Evolutionary conservation across 306 rosid genomes (phyloP).

Genomic region (Hylodesmum podocarpum): DNA sequence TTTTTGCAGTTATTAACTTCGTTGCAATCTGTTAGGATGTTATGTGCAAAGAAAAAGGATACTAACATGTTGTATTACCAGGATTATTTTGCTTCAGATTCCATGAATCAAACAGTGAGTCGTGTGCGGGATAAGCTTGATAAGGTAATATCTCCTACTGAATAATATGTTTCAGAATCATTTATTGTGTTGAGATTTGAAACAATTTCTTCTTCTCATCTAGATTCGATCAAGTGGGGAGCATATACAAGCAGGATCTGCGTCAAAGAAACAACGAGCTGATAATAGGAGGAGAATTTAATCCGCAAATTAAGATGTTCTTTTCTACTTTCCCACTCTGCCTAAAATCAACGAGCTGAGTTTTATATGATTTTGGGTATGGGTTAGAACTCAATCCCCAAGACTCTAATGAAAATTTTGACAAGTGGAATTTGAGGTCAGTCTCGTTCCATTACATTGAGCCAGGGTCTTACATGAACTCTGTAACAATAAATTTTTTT

Average conservation of each 20-base stretch:
- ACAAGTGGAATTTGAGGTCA: not conserved
- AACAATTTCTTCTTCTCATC: slow-evolving; percentile 21
- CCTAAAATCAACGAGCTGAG: not conserved
- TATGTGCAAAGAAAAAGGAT: not conserved
- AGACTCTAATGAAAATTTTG: not conserved
- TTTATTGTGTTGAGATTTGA: not conserved
- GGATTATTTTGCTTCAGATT: slow-evolving; percentile 80
- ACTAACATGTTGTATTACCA: slow-evolving; percentile 36
- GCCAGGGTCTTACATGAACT: not conserved
- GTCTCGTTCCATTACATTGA: not conserved
- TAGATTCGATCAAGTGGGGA: slow-evolving; percentile 70
- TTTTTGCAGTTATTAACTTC: not conserved
- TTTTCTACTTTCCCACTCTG: not conserved
- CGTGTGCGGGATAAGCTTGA: slow-evolving; percentile 80
- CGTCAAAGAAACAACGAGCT: slow-evolving; percentile 61
- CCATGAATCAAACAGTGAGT: slow-evolving; percentile 85
- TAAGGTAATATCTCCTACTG: slow-evolving; percentile 54
- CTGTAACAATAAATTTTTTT: not conserved
- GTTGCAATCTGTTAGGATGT: slow-evolving; percentile 18
- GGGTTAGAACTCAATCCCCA: not conserved
- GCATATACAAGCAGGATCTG: slow-evolving; percentile 51
- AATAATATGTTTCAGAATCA: slow-evolving; percentile 1
- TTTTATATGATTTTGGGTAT: not conserved
- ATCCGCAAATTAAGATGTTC: slow-evolving; percentile 17
- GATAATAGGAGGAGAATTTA: slow-evolving; percentile 89